These are phyloP conservation scores for Podaxis sp. DNA, from an alignment of 768 basidiomycete genomes.

Conservation along the genomic window DNA sequence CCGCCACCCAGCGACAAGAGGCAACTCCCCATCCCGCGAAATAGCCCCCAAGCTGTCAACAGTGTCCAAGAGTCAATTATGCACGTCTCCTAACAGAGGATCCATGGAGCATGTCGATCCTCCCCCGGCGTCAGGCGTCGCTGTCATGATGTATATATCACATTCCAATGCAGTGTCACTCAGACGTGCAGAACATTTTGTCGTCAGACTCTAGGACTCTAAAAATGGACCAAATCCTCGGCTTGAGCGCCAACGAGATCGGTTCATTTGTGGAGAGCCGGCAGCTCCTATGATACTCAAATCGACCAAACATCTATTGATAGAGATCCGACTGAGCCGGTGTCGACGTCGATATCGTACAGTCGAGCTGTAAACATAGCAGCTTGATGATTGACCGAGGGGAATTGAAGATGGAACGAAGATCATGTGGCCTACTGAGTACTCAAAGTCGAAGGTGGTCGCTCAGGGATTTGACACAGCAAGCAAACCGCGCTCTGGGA, in stretches of 20 bases:
- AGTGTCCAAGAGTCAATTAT: neutral
- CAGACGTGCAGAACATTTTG: neutral
- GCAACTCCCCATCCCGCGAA: neutral
- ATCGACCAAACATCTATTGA: neutral
- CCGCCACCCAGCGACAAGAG: slow-evolving; percentile 8
- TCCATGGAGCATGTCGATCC: slow-evolving; percentile 6
- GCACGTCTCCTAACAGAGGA: neutral
- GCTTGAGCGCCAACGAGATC: slow-evolving; percentile 3
- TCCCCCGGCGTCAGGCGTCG: neutral
- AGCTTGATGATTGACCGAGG: slow-evolving; percentile 1
- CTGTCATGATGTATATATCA: slow-evolving; percentile 6
- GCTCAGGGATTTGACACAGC: neutral
- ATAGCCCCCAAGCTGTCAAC: neutral
- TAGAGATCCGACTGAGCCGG: slow-evolving; percentile 9
- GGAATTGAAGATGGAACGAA: neutral
- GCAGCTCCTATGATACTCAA: slow-evolving; percentile 8
- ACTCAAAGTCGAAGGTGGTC: neutral
- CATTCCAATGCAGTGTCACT: slow-evolving; percentile 6
- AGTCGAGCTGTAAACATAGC: neutral
- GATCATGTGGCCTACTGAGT: neutral
- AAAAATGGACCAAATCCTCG: slow-evolving; percentile 3
- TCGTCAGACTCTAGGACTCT: neutral
- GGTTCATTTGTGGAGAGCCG: slow-evolving; percentile 13
- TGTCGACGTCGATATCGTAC: neutral
- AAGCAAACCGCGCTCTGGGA: neutral